Percentiles rank a stretch among this genome's conserved stretches.
phyloP scores from a whole-genome alignment of 139 green algal species.

The Deuterostichococcus epilithicus region DNA sequence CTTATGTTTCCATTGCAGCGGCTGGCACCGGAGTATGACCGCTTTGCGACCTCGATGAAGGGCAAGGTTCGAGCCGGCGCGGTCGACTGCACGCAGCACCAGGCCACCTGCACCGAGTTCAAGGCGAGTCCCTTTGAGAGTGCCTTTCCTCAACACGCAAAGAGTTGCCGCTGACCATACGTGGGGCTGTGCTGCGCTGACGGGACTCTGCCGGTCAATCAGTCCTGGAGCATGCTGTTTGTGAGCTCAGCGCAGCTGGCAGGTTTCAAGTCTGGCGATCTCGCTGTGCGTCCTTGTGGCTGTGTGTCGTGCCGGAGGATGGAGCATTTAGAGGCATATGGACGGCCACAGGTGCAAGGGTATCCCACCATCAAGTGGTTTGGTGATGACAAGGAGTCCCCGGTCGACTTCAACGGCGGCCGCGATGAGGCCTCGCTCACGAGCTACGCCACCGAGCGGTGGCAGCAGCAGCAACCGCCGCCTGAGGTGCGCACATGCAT shows the following conservation, averaged over 20 bases:
- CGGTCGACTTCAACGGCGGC: constrained; percentile 74
- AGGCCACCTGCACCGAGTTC: constrained; percentile 50
- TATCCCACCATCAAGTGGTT: constrained; percentile 94
- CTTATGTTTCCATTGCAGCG: no score
- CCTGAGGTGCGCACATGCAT: constrained; percentile 48
- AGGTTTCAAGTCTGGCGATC: no score
- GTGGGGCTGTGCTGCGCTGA: no score
- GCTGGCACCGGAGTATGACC: constrained; percentile 19
- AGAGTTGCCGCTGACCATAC: no score
- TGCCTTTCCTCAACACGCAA: no score
- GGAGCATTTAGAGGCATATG: no score
- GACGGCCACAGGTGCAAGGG: constrained; percentile 54
- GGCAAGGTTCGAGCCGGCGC: constrained; percentile 81
- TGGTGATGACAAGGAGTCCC: constrained; percentile 65
- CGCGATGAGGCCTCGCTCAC: constrained; percentile 58
- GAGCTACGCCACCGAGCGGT: constrained; percentile 39
- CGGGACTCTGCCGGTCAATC: no score
- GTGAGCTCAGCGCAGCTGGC: no score
- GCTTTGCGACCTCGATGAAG: constrained; percentile 50
- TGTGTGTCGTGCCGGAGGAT: no score
- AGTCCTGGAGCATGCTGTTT: no score
- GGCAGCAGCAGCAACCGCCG: constrained; percentile 41
- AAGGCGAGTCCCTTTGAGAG: neutral
- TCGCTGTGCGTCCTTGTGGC: no score
- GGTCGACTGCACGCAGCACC: constrained; percentile 78